Percentiles rank a stretch among this genome's conserved stretches.
These are phyloP conservation scores for Pseudophaeomoniella oleicola DNA, from an alignment of 2,329 filamentous ascomycete genomes.

Conservation along the genomic window DNA sequence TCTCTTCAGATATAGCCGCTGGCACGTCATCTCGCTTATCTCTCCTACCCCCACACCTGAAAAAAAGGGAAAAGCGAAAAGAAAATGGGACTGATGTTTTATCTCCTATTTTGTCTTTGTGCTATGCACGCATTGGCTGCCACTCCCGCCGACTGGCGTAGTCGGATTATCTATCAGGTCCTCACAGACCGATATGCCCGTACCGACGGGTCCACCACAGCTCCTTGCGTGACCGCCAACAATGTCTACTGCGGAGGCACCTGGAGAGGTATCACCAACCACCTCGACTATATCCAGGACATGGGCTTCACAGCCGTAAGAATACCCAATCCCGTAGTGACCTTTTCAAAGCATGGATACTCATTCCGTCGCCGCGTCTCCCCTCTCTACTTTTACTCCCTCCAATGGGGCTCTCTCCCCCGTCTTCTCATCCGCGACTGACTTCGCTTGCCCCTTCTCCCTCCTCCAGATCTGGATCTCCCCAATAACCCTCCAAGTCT, in stretches of 20 bases:
- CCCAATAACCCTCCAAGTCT: slow-evolving; percentile 26
- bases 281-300: slow-evolving; percentile 35
- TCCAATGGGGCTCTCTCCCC: too few relatives aligned
- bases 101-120: too few relatives aligned
- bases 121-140: slow-evolving; percentile 15
- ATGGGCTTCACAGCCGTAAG: slow-evolving; percentile 35
- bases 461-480: slow-evolving; percentile 34
- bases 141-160: slow-evolving; percentile 22
- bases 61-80: too few relatives aligned
- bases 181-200: slow-evolving; percentile 29
- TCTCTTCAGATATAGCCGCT: too few relatives aligned
- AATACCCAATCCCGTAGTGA: slow-evolving; percentile 15
- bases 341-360: background rate
- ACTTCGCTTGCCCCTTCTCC: too few relatives aligned
- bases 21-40: too few relatives aligned
- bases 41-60: too few relatives aligned
- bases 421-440: too few relatives aligned
- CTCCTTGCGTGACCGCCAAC: slow-evolving; percentile 16
- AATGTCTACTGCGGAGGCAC: slow-evolving; percentile 20
- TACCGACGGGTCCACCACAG: slow-evolving; percentile 23
- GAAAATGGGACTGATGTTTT: too few relatives aligned
- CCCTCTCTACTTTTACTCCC: too few relatives aligned
- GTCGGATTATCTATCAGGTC: slow-evolving; percentile 30
- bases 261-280: slow-evolving; percentile 29
- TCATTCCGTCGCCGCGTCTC: too few relatives aligned